Percentiles rank a stretch among this genome's conserved stretches.
These are phyloP conservation scores for Asterophora parasitica DNA, from an alignment of 768 basidiomycete genomes.

Conservation along the genomic window DNA sequence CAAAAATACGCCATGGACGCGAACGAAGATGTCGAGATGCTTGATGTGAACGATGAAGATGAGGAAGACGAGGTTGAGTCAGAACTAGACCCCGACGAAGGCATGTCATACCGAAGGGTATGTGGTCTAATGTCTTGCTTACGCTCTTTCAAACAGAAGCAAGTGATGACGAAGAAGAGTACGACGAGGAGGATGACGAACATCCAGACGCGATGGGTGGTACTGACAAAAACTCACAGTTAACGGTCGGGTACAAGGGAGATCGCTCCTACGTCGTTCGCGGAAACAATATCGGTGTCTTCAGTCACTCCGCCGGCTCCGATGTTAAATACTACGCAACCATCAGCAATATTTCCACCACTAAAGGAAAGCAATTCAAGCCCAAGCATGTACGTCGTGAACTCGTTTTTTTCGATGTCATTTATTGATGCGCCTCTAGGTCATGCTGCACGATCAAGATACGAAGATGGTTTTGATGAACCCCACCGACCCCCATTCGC, in stretches of 20 bases:
- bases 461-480: constrained; percentile 93
- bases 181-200: constrained; percentile 43
- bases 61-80: constrained; percentile 75
- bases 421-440: constrained; percentile 37
- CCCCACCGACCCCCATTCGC: constrained; percentile 68
- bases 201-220: constrained; percentile 34
- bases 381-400: constrained; percentile 68
- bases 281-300: constrained; percentile 89
- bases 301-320: constrained; percentile 65
- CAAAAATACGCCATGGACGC: constrained; percentile 77
- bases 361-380: constrained; percentile 78
- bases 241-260: constrained; percentile 93
- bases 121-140: neutral
- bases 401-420: neutral
- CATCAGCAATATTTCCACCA: constrained; percentile 76
- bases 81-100: constrained; percentile 62
- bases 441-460: constrained; percentile 97
- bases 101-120: constrained; percentile 27
- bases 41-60: constrained; percentile 67
- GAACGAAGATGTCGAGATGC: constrained; percentile 88
- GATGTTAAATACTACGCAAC: constrained; percentile 83
- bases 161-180: constrained; percentile 32
- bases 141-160: constrained; percentile 28
- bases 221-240: constrained; percentile 78
- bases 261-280: constrained; percentile 92